These are phyloP conservation scores for Erodium chrysanthum DNA, from an alignment of 441 rosid species.

Conservation along the genomic window DNA sequence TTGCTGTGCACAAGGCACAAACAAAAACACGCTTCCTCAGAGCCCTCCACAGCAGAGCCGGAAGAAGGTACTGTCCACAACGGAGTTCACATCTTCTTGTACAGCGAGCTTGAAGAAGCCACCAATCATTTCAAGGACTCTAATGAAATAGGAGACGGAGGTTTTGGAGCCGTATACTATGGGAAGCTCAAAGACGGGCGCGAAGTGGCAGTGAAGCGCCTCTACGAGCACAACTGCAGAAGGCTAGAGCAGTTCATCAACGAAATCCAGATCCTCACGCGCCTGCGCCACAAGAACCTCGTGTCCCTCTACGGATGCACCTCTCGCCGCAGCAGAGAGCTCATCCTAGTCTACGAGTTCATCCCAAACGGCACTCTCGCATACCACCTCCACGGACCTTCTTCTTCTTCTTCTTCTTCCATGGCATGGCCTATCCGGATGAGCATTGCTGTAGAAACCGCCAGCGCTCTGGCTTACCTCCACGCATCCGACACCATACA, in stretches of 20 bases:
- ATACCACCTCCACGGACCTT: constrained; percentile 53
- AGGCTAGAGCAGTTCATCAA: constrained; percentile 55
- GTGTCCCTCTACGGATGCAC: constrained; percentile 72
- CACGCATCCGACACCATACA: constrained; percentile 62
- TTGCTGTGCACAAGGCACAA: constrained; percentile 17
- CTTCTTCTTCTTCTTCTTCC: too few species aligned
- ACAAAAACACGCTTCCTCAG: constrained; percentile 24
- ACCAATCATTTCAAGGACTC: constrained; percentile 42
- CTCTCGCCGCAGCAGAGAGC: constrained; percentile 49
- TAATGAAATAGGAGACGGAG: constrained; percentile 56
- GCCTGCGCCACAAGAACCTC: constrained; percentile 56
- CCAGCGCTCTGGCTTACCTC: constrained; percentile 55
- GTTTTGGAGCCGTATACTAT: constrained; percentile 58
- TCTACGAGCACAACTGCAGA: constrained; percentile 43
- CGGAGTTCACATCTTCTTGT: constrained; percentile 47
- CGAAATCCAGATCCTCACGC: constrained; percentile 56
- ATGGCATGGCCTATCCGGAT: constrained; percentile 51
- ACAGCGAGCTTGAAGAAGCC: constrained; percentile 51
- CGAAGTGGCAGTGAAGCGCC: constrained; percentile 71
- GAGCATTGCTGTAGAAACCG: constrained; percentile 69
- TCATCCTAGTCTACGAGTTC: constrained; percentile 65
- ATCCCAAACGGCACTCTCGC: constrained; percentile 65
- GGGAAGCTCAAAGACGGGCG: constrained; percentile 63
- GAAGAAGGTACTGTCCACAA: constrained; percentile 29
- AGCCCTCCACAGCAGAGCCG: constrained; percentile 31